phyloP scores from a whole-genome alignment of 2,329 filamentous ascomycete species.

The Claviceps sp. region DNA sequence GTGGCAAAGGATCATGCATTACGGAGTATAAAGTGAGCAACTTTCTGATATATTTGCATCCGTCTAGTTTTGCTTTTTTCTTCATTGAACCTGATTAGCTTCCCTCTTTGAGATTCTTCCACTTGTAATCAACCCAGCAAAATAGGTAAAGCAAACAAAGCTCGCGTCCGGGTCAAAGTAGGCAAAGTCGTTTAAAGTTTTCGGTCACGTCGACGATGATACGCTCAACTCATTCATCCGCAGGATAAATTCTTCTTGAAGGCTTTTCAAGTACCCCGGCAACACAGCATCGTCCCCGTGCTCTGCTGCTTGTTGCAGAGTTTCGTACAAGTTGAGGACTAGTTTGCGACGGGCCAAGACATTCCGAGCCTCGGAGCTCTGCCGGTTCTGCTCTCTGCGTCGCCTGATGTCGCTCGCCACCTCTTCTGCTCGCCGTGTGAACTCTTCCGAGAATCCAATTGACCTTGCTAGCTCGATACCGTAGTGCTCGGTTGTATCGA shows the following conservation, averaged over 20 bases:
- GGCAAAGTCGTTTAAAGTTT: too few relatives aligned
- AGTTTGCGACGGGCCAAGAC: constrained; percentile 56
- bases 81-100: too few relatives aligned
- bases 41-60: too few relatives aligned
- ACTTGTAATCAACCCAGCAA: too few relatives aligned
- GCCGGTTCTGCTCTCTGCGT: constrained; percentile 43
- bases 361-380: constrained; percentile 42
- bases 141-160: too few relatives aligned
- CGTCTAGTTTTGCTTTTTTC: too few relatives aligned
- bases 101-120: too few relatives aligned
- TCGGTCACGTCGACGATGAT: background rate
- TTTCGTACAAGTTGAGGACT: constrained; percentile 58
- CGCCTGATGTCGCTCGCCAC: constrained; percentile 50
- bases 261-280: constrained; percentile 15
- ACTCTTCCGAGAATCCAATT: constrained; percentile 53
- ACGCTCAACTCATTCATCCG: constrained; percentile 55
- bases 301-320: constrained; percentile 52
- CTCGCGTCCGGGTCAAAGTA: background rate
- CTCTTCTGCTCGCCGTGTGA: constrained; percentile 54
- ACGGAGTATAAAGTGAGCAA: too few relatives aligned
- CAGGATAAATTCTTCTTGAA: constrained; percentile 59
- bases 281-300: constrained; percentile 51
- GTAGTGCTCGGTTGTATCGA: constrained; percentile 57
- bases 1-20: too few relatives aligned
- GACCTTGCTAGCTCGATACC: constrained; percentile 70